phyloP scores from a whole-genome alignment of 2,329 filamentous ascomycete species.

The Sclerotinia sclerotiorum region DNA sequence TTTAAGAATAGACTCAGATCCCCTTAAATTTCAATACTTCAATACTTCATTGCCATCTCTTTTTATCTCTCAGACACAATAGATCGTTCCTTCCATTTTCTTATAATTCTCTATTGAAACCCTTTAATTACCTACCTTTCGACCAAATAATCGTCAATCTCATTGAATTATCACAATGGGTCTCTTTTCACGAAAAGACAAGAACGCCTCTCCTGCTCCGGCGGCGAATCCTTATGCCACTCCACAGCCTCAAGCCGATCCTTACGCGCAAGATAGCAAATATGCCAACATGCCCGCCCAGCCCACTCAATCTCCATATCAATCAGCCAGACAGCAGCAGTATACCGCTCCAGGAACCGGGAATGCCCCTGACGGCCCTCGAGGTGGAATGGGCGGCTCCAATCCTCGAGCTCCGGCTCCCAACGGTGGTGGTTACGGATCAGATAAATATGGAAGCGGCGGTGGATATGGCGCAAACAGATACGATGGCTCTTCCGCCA shows the following conservation, averaged over 20 bases:
- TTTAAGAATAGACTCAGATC: neutral
- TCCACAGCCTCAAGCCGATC: slow-evolving; percentile 47
- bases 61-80: neutral
- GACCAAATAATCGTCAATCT: neutral
- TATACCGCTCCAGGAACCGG: slow-evolving; percentile 33
- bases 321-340: slow-evolving; percentile 32
- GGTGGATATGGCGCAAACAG: slow-evolving; percentile 54
- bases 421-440: slow-evolving; percentile 50
- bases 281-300: slow-evolving; percentile 51
- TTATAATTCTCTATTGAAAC: neutral
- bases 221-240: slow-evolving; percentile 41
- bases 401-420: slow-evolving; percentile 31
- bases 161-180: slow-evolving; percentile 11
- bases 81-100: neutral
- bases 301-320: slow-evolving; percentile 37
- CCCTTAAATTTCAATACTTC: neutral
- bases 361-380: slow-evolving; percentile 34
- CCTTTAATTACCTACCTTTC: neutral
- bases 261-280: slow-evolving; percentile 57
- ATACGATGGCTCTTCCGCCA: slow-evolving; percentile 48
- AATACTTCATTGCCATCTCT: neutral
- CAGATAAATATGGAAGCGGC: slow-evolving; percentile 53
- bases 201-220: slow-evolving; percentile 50
- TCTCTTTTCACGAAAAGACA: slow-evolving; percentile 50
- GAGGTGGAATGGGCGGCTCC: slow-evolving; percentile 27